Evolutionary conservation across 2,329 filamentous ascomycete genomes (phyloP), one percentile per base, ranked within the genome.

Genomic region (Ceratocystis colombiana): DNA sequence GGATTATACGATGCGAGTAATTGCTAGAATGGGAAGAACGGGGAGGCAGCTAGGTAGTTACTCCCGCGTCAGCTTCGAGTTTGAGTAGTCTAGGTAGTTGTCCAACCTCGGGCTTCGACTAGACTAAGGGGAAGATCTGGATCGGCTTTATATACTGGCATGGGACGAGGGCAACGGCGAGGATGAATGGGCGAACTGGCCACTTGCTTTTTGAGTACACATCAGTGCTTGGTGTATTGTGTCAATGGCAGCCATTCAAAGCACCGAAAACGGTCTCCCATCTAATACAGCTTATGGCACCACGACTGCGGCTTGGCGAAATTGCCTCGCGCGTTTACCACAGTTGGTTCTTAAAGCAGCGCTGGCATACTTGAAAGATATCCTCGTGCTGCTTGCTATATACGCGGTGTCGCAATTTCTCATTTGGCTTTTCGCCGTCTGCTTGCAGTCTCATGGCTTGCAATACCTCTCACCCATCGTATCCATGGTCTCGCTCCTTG

Each of bases 371-470:
- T 15, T 59, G 20, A 59, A 15, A 30, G 33, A 37, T 20, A 22
- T 46, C 3, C 12, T 22, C 15, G 15, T 28, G 1, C 41, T 48
- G 1, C 10, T 37, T 12, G 6, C 33, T 5, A 72, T 80, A 6
- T 79, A 76, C 50, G 68, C 79, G 1, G 28, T 71, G 17, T 76
- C 77, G 66, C 77, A 82, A 70, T 68, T 81, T n/a, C 69, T 79
- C 41, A 79, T 80, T 22, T 80, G 77, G 71, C 76, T 73, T 1
- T 71, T 81, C 8, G 76, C 78, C 41, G 69, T 72, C 8, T 70
- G 71, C 0, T 71, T 81, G 17, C 69, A 73, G 8, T 69, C 70
- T 0, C 71, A 70, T 1, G 66, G 71, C 2, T 68, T 77, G n/a
- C 72, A 45, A 2, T 28, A 48, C n/a, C 61, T 62, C 41, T 45